Evolutionary conservation across 2,329 filamentous ascomycete genomes (phyloP).

Genomic region (Exophiala phaeomuriformis): DNA sequence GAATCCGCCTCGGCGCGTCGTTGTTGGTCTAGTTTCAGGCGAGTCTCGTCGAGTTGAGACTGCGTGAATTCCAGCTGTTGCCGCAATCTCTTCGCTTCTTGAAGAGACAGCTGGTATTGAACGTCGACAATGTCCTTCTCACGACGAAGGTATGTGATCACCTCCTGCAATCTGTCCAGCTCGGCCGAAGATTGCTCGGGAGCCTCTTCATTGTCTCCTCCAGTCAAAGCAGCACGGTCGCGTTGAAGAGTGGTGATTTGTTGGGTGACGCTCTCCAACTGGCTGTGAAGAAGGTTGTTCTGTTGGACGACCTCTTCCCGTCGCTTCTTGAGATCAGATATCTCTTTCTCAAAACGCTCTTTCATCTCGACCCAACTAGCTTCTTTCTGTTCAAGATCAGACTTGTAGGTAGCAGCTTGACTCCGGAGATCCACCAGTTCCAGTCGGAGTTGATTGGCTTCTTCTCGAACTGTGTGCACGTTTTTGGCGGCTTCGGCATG

Average conservation of each 20-base stretch:
- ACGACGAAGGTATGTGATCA: slow-evolving; percentile 82
- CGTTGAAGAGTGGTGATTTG: slow-evolving; percentile 77
- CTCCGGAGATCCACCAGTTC: slow-evolving; percentile 66
- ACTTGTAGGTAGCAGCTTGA: slow-evolving; percentile 79
- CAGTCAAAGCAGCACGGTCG: slow-evolving; percentile 55
- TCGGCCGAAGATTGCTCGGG: slow-evolving; percentile 49
- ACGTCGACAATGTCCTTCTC: slow-evolving; percentile 98
- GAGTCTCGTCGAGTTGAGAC: slow-evolving; percentile 78
- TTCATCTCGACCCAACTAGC: slow-evolving; percentile 80
- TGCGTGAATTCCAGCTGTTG: slow-evolving; percentile 85
- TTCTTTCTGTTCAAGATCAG: slow-evolving; percentile 70
- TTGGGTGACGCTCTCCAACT: slow-evolving; percentile 72
- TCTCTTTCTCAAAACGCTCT: slow-evolving; percentile 73
- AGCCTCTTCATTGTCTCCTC: slow-evolving; percentile 41
- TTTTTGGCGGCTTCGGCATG: slow-evolving; percentile 90
- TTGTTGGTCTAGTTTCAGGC: slow-evolving; percentile 85
- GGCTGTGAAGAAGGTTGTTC: slow-evolving; percentile 82
- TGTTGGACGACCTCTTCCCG: slow-evolving; percentile 80
- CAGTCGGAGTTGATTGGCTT: slow-evolving; percentile 75
- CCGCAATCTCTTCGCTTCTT: slow-evolving; percentile 80
- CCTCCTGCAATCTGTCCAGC: slow-evolving; percentile 72
- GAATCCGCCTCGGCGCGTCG: slow-evolving; percentile 67
- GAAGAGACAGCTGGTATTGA: slow-evolving; percentile 82
- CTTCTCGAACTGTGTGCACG: slow-evolving; percentile 67
- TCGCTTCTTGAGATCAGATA: slow-evolving; percentile 67